Percentiles rank a stretch among this genome's conserved stretches.
These are phyloP conservation scores for Vaccinium myrtillus DNA, from an alignment of 148 eudicot genomes.

Conservation along the genomic window DNA sequence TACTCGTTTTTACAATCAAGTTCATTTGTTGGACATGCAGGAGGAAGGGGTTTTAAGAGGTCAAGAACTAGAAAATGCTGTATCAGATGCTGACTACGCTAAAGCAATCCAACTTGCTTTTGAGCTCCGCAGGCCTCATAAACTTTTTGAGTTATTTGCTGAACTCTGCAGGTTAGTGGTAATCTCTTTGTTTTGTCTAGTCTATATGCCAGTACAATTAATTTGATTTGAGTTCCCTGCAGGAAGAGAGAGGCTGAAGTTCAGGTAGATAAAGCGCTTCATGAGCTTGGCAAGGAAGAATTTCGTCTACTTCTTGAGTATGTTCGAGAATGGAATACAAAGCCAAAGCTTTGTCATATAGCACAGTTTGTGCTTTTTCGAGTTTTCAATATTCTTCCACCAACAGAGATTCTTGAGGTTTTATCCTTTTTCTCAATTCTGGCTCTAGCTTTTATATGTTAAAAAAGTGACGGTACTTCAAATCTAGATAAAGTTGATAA, in stretches of 20 bases:
- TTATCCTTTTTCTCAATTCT: slow-evolving; percentile 3
- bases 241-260: slow-evolving; percentile 55
- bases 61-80: slow-evolving; percentile 95
- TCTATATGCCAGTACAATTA: slow-evolving; percentile 1
- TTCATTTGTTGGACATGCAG: slow-evolving; percentile 41
- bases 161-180: slow-evolving; percentile 67
- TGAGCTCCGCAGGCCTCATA: slow-evolving; percentile 92
- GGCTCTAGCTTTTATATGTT: neutral
- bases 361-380: slow-evolving; percentile 86
- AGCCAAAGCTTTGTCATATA: slow-evolving; percentile 85
- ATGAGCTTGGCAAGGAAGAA: slow-evolving; percentile 68
- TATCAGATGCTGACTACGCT: slow-evolving; percentile 73
- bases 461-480: neutral
- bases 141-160: slow-evolving; percentile 77
- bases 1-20: slow-evolving; percentile 10
- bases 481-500: neutral
- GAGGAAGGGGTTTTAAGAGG: slow-evolving; percentile 82
- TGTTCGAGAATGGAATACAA: slow-evolving; percentile 96
- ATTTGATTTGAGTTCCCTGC: slow-evolving; percentile 24
- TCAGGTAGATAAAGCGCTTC: slow-evolving; percentile 60
- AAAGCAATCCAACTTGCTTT: slow-evolving; percentile 87
- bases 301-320: slow-evolving; percentile 68
- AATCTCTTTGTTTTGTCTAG: neutral
- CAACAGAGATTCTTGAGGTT: slow-evolving; percentile 87
- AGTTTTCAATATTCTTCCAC: slow-evolving; percentile 69